Evolutionary conservation across 1,284 basidiomycete species (phyloP), one percentile per base, ranked within the genome.

Genomic region (Cryptococcus wingfieldii): DNA sequence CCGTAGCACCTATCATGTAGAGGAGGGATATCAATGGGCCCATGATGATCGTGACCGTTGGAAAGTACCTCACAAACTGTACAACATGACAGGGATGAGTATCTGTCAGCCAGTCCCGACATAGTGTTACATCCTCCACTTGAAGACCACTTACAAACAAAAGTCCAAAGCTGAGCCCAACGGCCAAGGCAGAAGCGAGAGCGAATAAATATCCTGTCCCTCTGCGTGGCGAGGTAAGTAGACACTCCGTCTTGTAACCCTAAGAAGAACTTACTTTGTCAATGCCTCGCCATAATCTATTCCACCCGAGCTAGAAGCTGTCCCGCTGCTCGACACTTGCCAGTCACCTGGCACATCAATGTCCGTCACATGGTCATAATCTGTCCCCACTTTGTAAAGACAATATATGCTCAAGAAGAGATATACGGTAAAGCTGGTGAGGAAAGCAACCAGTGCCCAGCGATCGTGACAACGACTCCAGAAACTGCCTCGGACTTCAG

Each of bases 21-120:
- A 50, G 28, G 2, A 48, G 16, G 18, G 27, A 19, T 4, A 58
- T 10, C 3, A 50, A 41, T 5, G 56, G 56, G 3, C 51, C 56
- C 6, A 47, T 34, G 25, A 38, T 42, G 10, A 58, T 58, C 27
- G 53, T 47, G 7, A 58, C 12, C 2, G 37, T 41, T 7, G 56
- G 56, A 19, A 53, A 58, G 10, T 46, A n/a, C 16, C 56, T 38
- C 16, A 58, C 52, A 44, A 53, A 58, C 56, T 57, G 51, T 10
- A 23, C 23, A 23, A 23, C 13, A 12, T 46, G 44, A 6, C n/a
- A 38, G 4, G 7, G 6, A 31, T 1, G 9, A 4, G 10, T 16
- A 34, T 23, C 13, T 8, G 50, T 19, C 31, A 27, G 19, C 23
- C 16, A 19, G 45, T 39, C 16, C n/a, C 18, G 2, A 2, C 9